Base-by-base conservation (phyloP, 345 rosid genomes). In the Bruguiera parviflora region DNA sequence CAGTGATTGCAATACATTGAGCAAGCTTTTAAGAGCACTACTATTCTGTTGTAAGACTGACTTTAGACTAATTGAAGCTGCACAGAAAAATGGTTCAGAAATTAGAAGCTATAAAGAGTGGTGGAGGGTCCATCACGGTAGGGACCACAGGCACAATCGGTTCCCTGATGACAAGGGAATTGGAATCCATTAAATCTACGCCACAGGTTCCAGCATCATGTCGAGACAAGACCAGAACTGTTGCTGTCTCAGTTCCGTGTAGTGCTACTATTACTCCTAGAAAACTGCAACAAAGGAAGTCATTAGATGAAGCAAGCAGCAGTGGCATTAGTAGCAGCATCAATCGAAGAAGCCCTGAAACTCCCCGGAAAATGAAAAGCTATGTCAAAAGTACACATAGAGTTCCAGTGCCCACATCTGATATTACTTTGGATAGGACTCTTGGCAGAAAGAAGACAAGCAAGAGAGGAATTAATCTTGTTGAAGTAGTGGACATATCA, bases 61-160 rank as follows among this genome's bases (percentile, higher is more conserved):
- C 58, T 58, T 61, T 0, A 27, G 31, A 68, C 33, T 27, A 49
- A 37, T 58, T 66, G 29, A 60, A 68, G 62, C 13, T 52, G 35
- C 32, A 51, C 43, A 63, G 46, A 75, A 80, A 72, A 59, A 91
- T 92, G 99, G 92, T 76, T 74, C 96, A 83, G 81, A 86, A 83
- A 68, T 86, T 87, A 58, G 97, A 92, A 87, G 78, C 85, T 72
- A 80, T 86, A 79, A 87, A 71, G 79, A 88, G 89, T 25, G 93
- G 91, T 67, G 97, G 96, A 74, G 99, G 96, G 73, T 86, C 97
- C 24, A 82, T 92, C 77, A 87, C 75, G 79, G 81, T 95, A 25
- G 99, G 99, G 61, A 78, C 97, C 5, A 92, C 87, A 1, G 97
- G 99, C 71, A 90, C 93, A 58, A 84, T 95, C 28, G 74, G 93